Evolutionary conservation across 73 alveolate genomes (phyloP).

Genomic region (Paramecium octaurelia): DNA sequence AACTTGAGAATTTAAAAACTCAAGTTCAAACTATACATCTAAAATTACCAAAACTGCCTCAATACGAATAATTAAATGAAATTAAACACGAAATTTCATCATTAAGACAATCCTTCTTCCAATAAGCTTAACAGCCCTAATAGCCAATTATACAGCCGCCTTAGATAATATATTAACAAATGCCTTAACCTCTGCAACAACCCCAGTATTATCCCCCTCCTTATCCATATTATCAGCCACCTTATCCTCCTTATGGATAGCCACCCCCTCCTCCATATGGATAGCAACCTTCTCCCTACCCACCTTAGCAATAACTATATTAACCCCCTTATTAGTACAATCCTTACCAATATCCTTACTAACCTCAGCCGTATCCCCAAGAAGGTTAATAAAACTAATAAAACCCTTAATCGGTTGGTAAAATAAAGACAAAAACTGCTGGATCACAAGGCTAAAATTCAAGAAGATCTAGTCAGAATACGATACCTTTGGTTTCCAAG

Average conservation of each 20-base stretch:
- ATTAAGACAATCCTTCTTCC: neutral
- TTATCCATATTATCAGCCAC: neutral
- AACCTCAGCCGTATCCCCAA: conserved; percentile 75
- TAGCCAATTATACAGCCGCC: neutral
- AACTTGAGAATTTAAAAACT: neutral
- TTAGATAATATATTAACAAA: neutral
- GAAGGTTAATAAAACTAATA: conserved; percentile 69
- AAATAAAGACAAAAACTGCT: neutral
- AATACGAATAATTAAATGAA: neutral
- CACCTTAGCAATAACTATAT: neutral
- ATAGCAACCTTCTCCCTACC: neutral
- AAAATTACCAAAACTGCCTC: neutral
- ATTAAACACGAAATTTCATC: neutral
- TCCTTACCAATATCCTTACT: conserved; percentile 75
- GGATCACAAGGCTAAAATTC: neutral
- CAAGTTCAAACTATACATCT: neutral
- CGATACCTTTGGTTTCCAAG: neutral
- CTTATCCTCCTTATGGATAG: neutral
- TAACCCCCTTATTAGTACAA: conserved; percentile 69
- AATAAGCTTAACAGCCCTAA: neutral
- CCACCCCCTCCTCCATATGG: neutral
- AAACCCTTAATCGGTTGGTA: neutral
- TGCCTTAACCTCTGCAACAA: neutral
- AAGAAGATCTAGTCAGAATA: neutral
- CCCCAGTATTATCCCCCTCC: conserved; percentile 3